Percentiles rank a stretch among this genome's conserved stretches.
phyloP scores from a whole-genome alignment of 805 yeast genomes.

The Zygotorulaspora chibaensis region DNA sequence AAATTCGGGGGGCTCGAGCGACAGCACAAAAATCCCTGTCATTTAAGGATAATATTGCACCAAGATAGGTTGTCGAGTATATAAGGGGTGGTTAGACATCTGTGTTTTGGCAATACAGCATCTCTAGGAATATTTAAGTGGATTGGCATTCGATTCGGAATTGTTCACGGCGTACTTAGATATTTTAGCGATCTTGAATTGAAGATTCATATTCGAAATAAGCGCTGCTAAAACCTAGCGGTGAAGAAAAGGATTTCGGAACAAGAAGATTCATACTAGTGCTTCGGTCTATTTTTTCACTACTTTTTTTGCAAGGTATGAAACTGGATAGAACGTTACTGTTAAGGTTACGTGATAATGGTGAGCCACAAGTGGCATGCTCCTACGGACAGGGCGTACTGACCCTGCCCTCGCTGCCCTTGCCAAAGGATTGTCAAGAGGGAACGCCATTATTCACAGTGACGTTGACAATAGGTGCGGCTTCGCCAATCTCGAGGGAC shows the following conservation, averaged over 20 bases:
- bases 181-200: too few species aligned
- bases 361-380: constrained; percentile 34
- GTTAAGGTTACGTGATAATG: constrained; percentile 35
- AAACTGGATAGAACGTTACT: constrained; percentile 29
- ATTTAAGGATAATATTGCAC: background rate
- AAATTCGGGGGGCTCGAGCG: constrained; percentile 1
- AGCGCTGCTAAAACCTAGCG: too few species aligned
- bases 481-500: constrained; percentile 64
- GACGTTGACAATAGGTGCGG: constrained; percentile 66
- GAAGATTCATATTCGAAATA: too few species aligned
- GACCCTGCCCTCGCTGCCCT: constrained; percentile 39
- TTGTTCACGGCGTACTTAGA: too few species aligned
- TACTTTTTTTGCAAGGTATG: background rate
- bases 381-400: constrained; percentile 38
- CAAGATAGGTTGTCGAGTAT: background rate
- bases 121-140: too few species aligned
- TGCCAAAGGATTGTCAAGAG: constrained; percentile 33
- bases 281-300: too few species aligned
- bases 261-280: too few species aligned
- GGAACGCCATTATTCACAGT: constrained; percentile 48
- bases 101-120: too few species aligned
- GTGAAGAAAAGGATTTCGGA: too few species aligned
- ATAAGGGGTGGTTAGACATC: background rate
- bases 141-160: too few species aligned
- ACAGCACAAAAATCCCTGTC: background rate